Evolutionary conservation across 441 rosid genomes (phyloP).

Genomic region (Bruguiera hainesii): DNA sequence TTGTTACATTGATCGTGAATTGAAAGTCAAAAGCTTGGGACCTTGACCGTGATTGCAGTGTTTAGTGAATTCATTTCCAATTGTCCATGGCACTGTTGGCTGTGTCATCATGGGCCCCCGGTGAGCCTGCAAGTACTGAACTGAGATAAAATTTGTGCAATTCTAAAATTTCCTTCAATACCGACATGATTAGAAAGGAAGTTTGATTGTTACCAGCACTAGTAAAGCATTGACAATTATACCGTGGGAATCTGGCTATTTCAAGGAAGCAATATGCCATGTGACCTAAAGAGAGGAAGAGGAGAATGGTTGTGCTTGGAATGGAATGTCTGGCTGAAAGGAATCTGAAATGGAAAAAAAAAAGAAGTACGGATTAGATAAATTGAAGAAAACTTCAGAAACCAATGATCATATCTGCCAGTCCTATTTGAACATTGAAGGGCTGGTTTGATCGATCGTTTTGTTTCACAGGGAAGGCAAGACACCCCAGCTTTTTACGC

Average conservation of each 20-base stretch:
- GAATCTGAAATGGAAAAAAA: slow-evolving; percentile 1
- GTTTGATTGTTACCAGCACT: too few species aligned
- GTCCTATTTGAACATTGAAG: slow-evolving; percentile 8
- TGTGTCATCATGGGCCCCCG: not conserved
- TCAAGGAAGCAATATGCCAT: slow-evolving; percentile 6
- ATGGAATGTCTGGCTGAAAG: slow-evolving; percentile 8
- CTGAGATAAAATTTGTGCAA: not conserved
- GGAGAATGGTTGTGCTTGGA: too few species aligned
- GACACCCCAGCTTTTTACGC: slow-evolving; percentile 8
- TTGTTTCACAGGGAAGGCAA: slow-evolving; percentile 16
- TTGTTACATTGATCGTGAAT: not conserved
- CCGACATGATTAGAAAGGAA: not conserved
- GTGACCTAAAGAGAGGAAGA: slow-evolving; percentile 1
- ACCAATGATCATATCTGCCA: not conserved
- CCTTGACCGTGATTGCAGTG: not conserved
- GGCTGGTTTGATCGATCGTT: slow-evolving; percentile 6
- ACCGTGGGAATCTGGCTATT: not conserved
- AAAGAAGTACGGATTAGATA: slow-evolving; percentile 5
- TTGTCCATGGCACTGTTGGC: not conserved
- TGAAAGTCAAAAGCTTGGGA: not conserved
- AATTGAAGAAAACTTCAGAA: not conserved
- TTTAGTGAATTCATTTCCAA: slow-evolving; percentile 1
- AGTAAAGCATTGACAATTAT: not conserved
- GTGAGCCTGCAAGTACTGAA: not conserved
- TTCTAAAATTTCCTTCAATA: not conserved